A percentile compares a stretch with the other conserved stretches of the same genome.
Evolutionary conservation across 106 monocot species (phyloP).

Genomic region (Phalaenopsis aphrodite): DNA sequence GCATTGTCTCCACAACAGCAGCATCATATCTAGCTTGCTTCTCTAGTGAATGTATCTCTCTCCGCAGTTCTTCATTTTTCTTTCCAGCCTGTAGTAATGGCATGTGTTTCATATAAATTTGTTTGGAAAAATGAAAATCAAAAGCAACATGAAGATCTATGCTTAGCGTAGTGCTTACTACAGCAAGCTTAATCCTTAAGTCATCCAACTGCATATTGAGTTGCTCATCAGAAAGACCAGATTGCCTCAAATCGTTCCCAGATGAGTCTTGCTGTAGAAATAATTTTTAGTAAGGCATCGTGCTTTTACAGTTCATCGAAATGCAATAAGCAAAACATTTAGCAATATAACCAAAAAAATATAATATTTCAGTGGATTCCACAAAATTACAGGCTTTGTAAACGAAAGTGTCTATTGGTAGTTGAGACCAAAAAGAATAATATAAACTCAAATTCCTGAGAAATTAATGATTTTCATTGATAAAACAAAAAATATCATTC

Average conservation of each 20-base stretch:
- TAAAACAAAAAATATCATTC: not conserved
- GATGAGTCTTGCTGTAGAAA: constrained; percentile 25
- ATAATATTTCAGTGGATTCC: not conserved
- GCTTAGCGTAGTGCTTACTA: constrained; percentile 24
- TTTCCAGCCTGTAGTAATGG: constrained; percentile 29
- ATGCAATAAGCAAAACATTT: not conserved
- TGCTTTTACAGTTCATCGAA: not conserved
- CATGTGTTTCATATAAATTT: not conserved
- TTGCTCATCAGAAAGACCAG: constrained; percentile 31
- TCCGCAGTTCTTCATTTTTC: constrained; percentile 40
- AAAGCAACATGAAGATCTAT: not conserved
- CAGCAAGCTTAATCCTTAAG: constrained; percentile 55
- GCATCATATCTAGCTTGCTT: constrained; percentile 37
- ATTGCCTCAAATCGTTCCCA: constrained; percentile 12
- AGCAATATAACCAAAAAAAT: not conserved
- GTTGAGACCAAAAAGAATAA: not conserved
- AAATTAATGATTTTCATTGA: not conserved
- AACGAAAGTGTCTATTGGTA: not conserved
- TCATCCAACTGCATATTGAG: constrained; percentile 49
- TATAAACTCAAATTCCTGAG: not conserved
- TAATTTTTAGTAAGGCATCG: not conserved
- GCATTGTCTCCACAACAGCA: constrained; percentile 26
- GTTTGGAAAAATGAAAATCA: not conserved
- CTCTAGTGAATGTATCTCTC: constrained; percentile 41
- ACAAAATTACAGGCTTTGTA: not conserved